Evolutionary conservation across 2,329 filamentous ascomycete species (phyloP).

Genomic region (Diaporthe sp.): DNA sequence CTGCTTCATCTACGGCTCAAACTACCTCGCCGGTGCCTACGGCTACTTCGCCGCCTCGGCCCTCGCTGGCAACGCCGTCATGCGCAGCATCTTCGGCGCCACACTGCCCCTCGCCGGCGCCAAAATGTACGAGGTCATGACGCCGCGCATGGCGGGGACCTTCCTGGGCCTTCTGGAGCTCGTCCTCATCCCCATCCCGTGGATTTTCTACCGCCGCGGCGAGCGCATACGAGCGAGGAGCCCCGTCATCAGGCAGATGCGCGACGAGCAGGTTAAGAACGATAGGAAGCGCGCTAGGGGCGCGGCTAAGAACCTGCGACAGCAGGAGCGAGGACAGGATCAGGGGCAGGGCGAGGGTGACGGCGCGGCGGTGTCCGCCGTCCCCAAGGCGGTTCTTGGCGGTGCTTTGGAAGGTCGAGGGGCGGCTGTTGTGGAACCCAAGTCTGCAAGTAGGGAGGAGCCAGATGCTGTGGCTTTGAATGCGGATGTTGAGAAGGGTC

Average conservation of each 20-base stretch:
- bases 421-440: neutral
- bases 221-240: slow-evolving; percentile 58
- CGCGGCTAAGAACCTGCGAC: neutral
- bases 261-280: slow-evolving; percentile 50
- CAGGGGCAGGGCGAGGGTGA: slow-evolving; percentile 31
- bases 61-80: slow-evolving; percentile 79
- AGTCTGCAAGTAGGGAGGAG: neutral
- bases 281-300: slow-evolving; percentile 45
- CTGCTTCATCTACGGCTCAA: slow-evolving; percentile 82
- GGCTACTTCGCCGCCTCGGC: slow-evolving; percentile 82
- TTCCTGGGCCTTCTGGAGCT: slow-evolving; percentile 77
- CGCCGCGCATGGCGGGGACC: slow-evolving; percentile 80
- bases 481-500: slow-evolving; percentile 32
- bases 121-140: slow-evolving; percentile 74
- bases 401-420: neutral
- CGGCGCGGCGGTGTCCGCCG: neutral
- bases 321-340: neutral
- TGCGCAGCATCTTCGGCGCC: slow-evolving; percentile 75
- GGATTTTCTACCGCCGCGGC: slow-evolving; percentile 74
- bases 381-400: neutral
- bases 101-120: slow-evolving; percentile 77
- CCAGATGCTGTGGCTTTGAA: neutral
- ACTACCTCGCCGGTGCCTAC: slow-evolving; percentile 80
- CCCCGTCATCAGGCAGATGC: slow-evolving; percentile 54
- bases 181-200: slow-evolving; percentile 77